Base-by-base conservation (phyloP, 2,329 filamentous ascomycete genomes). In the Colletotrichum phormii region DNA sequence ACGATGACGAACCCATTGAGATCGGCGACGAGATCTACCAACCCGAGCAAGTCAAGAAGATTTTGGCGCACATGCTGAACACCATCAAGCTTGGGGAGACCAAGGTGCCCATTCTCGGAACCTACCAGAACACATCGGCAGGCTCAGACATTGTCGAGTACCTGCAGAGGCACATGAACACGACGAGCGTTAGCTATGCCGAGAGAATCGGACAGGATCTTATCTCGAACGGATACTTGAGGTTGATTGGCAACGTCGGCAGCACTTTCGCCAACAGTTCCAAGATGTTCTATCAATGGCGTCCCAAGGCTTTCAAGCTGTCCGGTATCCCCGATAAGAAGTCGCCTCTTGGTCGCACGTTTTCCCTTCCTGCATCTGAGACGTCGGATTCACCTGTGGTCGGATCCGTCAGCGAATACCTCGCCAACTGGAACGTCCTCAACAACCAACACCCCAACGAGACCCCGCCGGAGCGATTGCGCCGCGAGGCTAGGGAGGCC, bases 241-340 rank as follows among this genome's bases (percentile, higher is more conserved):
- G 97, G 64, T 87, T 99, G 65, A 91, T 99, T 74, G 97, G 97
- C 75, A 98, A 97, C 78, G 95, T 99, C 66, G 97, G 97, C 73
- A 98, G 90, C 84, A 94, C 93, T 1, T 99, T 99, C 81, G 95
- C 96, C 77, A 99, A 99, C 84, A 98, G 95, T 87, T 98, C 95
- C 75, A 95, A 93, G 83, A 93, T 98, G 91, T 96, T 94, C 81
- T 99, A 99, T 82, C 97, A 99, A 82, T 99, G 97, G 97, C 93
- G 95, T 67, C 91, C 95, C 8, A 97, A 95, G 84, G 93, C 94
- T 5, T 99, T 98, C 85, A 92, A 97, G 80, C 82, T 97, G 69
- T 92, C 95, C 31, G 96, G 95, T 26, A 87, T 98, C 65, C 95
- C 94, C 0, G 96, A 98, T 82, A 98, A 95, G 88, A 97, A 95